Percentiles rank a stretch among this genome's conserved stretches.
phyloP scores from a whole-genome alignment of 305 asterid species.

The Rubia tinctorum region DNA sequence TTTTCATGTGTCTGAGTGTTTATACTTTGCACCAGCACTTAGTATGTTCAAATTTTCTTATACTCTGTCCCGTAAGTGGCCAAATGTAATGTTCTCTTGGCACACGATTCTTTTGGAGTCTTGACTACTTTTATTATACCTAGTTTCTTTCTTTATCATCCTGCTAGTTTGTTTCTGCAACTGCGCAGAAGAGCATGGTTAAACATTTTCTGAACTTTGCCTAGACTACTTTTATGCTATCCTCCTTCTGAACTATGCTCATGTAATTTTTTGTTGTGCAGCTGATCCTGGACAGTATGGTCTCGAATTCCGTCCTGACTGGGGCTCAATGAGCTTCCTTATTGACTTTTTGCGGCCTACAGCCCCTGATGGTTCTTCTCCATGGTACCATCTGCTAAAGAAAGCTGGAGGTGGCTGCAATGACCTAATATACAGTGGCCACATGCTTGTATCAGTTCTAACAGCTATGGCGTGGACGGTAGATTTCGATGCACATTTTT shows the following conservation, averaged over 20 bases:
- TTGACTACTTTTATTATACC: not conserved
- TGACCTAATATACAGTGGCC: constrained; percentile 92
- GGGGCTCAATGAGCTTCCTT: constrained; percentile 90
- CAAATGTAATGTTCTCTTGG: not conserved
- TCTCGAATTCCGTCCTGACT: constrained; percentile 61
- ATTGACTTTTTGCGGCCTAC: constrained; percentile 85
- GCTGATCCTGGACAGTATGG: constrained; percentile 51
- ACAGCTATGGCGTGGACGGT: constrained; percentile 99
- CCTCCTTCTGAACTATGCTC: not conserved
- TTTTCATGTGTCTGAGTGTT: not conserved
- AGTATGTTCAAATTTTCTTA: not conserved
- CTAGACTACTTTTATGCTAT: not conserved
- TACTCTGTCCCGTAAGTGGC: not conserved
- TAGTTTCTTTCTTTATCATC: not conserved
- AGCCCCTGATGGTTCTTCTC: constrained; percentile 53
- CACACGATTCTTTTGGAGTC: not conserved
- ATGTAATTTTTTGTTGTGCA: constrained; percentile 32
- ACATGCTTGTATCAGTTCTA: constrained; percentile 91
- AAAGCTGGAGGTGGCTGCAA: constrained; percentile 96
- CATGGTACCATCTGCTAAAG: constrained; percentile 82
- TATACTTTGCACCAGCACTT: not conserved
- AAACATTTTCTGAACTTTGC: not conserved
- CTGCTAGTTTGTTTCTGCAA: not conserved
- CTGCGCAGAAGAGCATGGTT: not conserved
- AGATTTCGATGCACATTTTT: constrained; percentile 16